Evolutionary conservation across 192 early-diverging fungal species (phyloP), one percentile per base, ranked within the genome.

Genomic region (Rhizophlyctis rosea): DNA sequence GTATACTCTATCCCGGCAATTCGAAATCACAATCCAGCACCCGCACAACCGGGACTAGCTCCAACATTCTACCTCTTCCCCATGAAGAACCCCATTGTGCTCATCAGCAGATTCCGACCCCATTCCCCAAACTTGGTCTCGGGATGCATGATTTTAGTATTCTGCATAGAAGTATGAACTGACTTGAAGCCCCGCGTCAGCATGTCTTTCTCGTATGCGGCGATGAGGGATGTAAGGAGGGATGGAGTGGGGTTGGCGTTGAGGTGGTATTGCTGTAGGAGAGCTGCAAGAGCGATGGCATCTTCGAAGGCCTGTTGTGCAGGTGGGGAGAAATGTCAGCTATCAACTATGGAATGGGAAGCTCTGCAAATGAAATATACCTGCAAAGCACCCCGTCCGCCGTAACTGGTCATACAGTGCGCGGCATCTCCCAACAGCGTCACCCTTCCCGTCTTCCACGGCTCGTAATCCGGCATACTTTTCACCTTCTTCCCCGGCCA

Each of bases 391-490:
- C 64, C 64, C 28, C 59, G 31, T 27, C 64, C 64, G 9, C 57
- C 35, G 32, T 66, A 44, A 0, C 55, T 59, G 29, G 64, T 66
- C 56, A 47, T 66, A 0, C 44, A 54, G 48, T 66, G 64, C 1
- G 57, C 55, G 2, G 64, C 64, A 39, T 66, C 64, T 4, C 64
- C 64, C 4, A 66, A 35, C 21, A 66, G 27, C 16, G 50, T 55
- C 49, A 61, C 59, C 27, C 47, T 44, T 13, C 39, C 18, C 9
- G 39, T 44, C 39, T 44, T 18, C 39, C 39, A 44, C 39, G 39
- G 39, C 39, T 44, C 39, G 39, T 13, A 13, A 44, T 44, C 39
- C 7, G 39, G 39, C 39, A 44, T 44, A 44, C 39, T 44, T 18
- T 44, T 44, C 39, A 44, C 39, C 39, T 44, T 7, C 39, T 18